Conservation (phyloP, 2,329 filamentous ascomycete genomes). For the Colletotrichum chrysophilum region DNA sequence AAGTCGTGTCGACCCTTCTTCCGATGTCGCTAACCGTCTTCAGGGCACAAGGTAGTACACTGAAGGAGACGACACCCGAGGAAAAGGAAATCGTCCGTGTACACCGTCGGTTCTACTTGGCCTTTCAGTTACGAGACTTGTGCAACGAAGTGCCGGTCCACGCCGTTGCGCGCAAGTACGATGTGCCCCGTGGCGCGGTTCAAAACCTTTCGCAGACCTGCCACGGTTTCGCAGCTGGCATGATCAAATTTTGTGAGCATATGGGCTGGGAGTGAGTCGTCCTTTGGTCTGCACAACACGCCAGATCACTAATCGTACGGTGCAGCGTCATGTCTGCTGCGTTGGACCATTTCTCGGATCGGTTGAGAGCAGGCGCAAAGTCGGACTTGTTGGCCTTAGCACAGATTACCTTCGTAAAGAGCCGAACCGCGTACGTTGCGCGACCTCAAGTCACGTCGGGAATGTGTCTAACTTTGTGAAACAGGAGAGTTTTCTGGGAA, state of each 20-base stretch:
- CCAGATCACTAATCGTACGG: background rate
- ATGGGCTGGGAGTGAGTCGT: slow-evolving; percentile 72
- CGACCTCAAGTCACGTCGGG: background rate
- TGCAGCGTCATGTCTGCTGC: slow-evolving; percentile 70
- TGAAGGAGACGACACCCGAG: slow-evolving; percentile 66
- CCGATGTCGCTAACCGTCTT: slow-evolving; percentile 19
- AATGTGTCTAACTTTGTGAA: slow-evolving; percentile 3
- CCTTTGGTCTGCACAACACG: background rate
- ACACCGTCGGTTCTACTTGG: slow-evolving; percentile 76
- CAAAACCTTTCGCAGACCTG: slow-evolving; percentile 78
- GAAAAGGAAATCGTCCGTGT: slow-evolving; percentile 67
- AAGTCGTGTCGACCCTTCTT: slow-evolving; percentile 27
- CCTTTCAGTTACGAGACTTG: slow-evolving; percentile 78
- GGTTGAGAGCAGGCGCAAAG: slow-evolving; percentile 73
- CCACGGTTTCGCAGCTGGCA: slow-evolving; percentile 78
- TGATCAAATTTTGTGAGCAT: slow-evolving; percentile 79
- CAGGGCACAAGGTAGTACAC: slow-evolving; percentile 69
- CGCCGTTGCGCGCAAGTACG: slow-evolving; percentile 72
- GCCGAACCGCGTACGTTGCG: slow-evolving; percentile 66
- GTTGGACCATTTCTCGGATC: slow-evolving; percentile 77
- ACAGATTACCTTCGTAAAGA: slow-evolving; percentile 78
- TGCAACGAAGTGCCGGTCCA: slow-evolving; percentile 79
- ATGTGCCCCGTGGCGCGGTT: slow-evolving; percentile 71
- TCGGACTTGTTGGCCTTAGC: slow-evolving; percentile 74
- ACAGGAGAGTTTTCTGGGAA: slow-evolving; percentile 70